Percentiles rank a stretch among this genome's conserved stretches.
phyloP scores from a whole-genome alignment of 2,329 filamentous ascomycete genomes.

The Neonectria faginata region DNA sequence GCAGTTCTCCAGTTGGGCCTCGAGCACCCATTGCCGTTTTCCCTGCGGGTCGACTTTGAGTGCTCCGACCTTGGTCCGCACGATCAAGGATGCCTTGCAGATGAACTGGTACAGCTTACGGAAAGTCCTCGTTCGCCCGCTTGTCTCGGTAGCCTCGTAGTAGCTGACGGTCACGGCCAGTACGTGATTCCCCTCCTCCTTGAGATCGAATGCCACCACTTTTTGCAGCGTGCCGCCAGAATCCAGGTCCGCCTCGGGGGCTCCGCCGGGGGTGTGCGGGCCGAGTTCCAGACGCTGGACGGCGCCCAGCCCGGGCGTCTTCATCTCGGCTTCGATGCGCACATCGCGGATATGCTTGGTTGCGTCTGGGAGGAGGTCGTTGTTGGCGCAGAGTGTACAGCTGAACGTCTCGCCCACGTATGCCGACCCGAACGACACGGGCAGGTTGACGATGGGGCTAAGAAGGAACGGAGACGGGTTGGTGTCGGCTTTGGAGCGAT shows the following conservation, averaged over 20 bases:
- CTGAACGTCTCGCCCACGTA: conserved; percentile 96
- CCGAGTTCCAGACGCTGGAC: conserved; percentile 76
- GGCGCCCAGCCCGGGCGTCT: conserved; percentile 75
- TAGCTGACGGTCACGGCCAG: conserved; percentile 94
- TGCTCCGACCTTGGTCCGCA: conserved; percentile 87
- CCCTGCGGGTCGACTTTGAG: conserved; percentile 52
- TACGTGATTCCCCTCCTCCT: conserved; percentile 94
- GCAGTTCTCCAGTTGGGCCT: conserved; percentile 96
- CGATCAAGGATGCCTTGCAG: conserved; percentile 88
- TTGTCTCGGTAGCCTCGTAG: conserved; percentile 82
- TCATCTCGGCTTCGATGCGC: conserved; percentile 91
- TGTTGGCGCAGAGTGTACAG: conserved; percentile 96
- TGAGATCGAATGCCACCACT: conserved; percentile 86
- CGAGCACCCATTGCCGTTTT: conserved; percentile 75
- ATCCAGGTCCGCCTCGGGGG: conserved; percentile 60
- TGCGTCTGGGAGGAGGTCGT: conserved; percentile 66
- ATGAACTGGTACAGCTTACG: conserved; percentile 97
- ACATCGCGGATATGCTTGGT: conserved; percentile 76
- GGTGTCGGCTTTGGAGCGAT: conserved; percentile 60
- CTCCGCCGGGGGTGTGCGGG: conserved; percentile 37
- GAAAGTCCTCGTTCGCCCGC: conserved; percentile 83
- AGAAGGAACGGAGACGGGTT: conserved; percentile 69
- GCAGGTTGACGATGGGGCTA: conserved; percentile 80
- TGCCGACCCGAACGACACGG: conserved; percentile 90
- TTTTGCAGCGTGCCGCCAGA: conserved; percentile 79